Percentiles rank a stretch among this genome's conserved stretches.
Conservation (phyloP, 116 monocot genomes). For the Papilionanthe hybrid region DNA sequence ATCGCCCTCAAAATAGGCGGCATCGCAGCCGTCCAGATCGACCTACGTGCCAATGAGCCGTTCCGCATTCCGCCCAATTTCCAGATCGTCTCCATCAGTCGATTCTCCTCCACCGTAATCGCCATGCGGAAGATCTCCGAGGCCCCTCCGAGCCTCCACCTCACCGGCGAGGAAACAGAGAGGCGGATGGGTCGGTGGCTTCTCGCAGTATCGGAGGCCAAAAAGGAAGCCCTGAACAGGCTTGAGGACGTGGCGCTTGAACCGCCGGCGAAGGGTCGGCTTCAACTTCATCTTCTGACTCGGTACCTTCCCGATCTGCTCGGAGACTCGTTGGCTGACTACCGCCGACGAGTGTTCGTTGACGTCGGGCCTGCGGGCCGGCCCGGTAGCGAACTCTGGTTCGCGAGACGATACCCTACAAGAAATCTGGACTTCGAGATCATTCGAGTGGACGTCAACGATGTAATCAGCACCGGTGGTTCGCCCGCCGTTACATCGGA, state of each 20-base stretch:
- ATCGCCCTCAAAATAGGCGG: conserved; percentile 24
- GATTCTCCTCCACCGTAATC: neutral
- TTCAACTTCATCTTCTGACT: neutral
- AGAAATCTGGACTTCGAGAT: conserved; percentile 41
- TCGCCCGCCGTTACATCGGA: neutral
- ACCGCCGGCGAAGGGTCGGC: neutral
- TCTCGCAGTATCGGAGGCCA: neutral
- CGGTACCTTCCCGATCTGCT: conserved; percentile 27
- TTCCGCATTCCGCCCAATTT: conserved; percentile 23
- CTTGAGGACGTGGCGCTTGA: conserved; percentile 1
- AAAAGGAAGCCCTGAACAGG: neutral
- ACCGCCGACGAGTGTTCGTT: conserved; percentile 45
- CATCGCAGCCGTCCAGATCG: conserved; percentile 3
- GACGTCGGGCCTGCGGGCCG: conserved; percentile 27
- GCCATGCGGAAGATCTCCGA: conserved; percentile 13
- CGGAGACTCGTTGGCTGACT: conserved; percentile 20
- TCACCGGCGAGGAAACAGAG: neutral
- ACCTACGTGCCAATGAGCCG: neutral
- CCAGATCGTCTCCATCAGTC: conserved; percentile 20
- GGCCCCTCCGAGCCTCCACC: neutral
- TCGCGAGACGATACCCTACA: conserved; percentile 55
- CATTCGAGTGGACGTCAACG: conserved; percentile 30
- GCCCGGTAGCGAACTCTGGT: conserved; percentile 31
- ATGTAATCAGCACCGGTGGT: neutral
- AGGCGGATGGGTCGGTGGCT: neutral